phyloP scores from a whole-genome alignment of 2,329 filamentous ascomycete species.

The Sporothrix euskadiensis region DNA sequence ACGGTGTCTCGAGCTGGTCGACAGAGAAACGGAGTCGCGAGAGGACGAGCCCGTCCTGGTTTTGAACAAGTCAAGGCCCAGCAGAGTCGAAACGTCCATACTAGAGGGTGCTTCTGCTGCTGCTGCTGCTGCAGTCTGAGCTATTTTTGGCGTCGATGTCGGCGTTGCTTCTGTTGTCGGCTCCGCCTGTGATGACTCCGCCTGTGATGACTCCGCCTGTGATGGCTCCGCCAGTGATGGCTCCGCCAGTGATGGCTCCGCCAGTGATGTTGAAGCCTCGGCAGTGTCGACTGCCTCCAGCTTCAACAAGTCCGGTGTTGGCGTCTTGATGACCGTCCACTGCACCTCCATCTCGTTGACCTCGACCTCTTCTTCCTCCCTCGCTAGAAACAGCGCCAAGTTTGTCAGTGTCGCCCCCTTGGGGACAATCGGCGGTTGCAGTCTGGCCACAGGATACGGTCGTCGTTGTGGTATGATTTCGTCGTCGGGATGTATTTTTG shows the following conservation, averaged over 20 bases:
- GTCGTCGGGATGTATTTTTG: neutral
- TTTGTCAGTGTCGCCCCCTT: neutral
- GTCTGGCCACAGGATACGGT: neutral
- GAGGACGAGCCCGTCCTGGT: neutral
- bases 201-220: neutral
- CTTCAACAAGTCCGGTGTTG: neutral
- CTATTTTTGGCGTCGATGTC: neutral
- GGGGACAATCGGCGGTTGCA: neutral
- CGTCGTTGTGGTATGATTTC: neutral
- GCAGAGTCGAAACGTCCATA: neutral
- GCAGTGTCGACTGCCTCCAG: neutral
- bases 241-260: neutral
- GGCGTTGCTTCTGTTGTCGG: neutral
- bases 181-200: neutral
- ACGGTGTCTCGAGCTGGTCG: neutral
- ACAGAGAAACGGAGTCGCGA: neutral
- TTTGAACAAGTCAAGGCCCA: neutral
- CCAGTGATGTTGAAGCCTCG: neutral
- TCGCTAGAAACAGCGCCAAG: neutral
- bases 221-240: neutral
- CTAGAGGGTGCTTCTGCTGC: neutral
- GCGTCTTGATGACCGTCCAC: neutral
- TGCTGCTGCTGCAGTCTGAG: neutral
- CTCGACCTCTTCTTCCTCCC: neutral
- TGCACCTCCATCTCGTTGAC: slow-evolving; percentile 7